phyloP scores from a whole-genome alignment of 495 filamentous ascomycete species.

The Penicilliopsis zonata region DNA sequence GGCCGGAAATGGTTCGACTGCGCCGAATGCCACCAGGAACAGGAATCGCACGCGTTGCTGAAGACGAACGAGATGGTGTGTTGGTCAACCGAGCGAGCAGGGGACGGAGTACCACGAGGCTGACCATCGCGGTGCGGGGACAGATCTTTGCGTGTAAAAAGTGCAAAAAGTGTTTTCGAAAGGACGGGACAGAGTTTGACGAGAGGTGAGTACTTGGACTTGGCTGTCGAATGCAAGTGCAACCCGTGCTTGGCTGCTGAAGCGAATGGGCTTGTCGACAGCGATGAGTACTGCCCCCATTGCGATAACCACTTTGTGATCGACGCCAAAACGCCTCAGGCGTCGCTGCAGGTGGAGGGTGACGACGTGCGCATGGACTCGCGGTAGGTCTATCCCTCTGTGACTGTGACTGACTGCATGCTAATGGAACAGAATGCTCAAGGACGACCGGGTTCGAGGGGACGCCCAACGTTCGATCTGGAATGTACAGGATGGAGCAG shows the following conservation, averaged over 20 bases:
- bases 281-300: constrained; percentile 98
- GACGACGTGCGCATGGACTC: constrained; percentile 77
- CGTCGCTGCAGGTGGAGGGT: constrained; percentile 72
- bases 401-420: background rate
- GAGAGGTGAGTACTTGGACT: constrained; percentile 44
- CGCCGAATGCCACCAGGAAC: constrained; percentile 83
- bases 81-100: background rate
- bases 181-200: constrained; percentile 82
- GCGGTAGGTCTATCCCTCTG: constrained; percentile 24
- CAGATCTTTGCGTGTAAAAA: constrained; percentile 89
- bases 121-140: background rate
- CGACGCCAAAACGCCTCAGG: constrained; percentile 72
- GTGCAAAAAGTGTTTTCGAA: constrained; percentile 95
- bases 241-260: background rate
- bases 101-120: background rate
- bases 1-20: constrained; percentile 98
- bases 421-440: constrained; percentile 59
- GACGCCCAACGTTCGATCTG: constrained; percentile 56
- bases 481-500: constrained; percentile 55
- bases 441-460: constrained; percentile 70
- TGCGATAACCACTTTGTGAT: constrained; percentile 98
- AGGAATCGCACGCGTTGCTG: constrained; percentile 59
- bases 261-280: constrained; percentile 12
- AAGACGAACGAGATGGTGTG: constrained; percentile 74
- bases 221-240: background rate